A percentile compares a stretch with the other conserved stretches of the same genome.
Evolutionary conservation across 2,329 filamentous ascomycete species (phyloP).

Genomic region (Sporothrix mexicana): DNA sequence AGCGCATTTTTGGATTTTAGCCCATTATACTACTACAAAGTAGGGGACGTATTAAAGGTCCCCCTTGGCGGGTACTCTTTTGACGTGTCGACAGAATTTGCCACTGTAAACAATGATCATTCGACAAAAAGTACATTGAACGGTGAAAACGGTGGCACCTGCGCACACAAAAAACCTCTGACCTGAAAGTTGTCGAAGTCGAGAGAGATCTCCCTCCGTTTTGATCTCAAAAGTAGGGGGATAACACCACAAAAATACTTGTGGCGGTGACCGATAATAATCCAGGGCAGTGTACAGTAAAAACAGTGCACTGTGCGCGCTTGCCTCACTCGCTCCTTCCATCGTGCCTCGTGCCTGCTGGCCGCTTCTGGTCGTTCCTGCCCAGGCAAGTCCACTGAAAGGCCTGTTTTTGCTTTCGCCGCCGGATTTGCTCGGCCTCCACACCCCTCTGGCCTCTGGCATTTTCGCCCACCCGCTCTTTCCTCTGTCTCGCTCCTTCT

Average conservation of each 20-base stretch:
- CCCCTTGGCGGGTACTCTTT: no score
- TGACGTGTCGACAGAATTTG: no score
- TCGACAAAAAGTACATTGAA: no score
- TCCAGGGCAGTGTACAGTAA: not conserved
- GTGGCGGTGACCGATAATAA: no score
- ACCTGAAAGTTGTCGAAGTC: no score
- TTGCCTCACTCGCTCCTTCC: not conserved
- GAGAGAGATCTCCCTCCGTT: no score
- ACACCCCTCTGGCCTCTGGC: slow-evolving; percentile 8
- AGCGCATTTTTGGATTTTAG: not conserved
- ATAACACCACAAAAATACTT: no score
- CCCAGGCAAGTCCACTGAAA: slow-evolving; percentile 16
- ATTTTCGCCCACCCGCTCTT: slow-evolving; percentile 14
- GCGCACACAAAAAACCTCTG: no score
- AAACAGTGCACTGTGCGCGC: not conserved
- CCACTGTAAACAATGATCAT: no score
- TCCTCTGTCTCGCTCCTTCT: slow-evolving; percentile 5
- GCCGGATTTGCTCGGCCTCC: slow-evolving; percentile 12
- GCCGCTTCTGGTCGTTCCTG: slow-evolving; percentile 28
- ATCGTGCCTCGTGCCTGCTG: not conserved
- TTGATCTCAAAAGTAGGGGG: no score
- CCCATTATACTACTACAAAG: not conserved
- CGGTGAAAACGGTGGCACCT: no score
- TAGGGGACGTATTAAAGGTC: no score
- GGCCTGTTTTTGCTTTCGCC: slow-evolving; percentile 9